These are phyloP conservation scores for Fraxinus cuspidata DNA, from an alignment of 257 asterid species.

Conservation along the genomic window DNA sequence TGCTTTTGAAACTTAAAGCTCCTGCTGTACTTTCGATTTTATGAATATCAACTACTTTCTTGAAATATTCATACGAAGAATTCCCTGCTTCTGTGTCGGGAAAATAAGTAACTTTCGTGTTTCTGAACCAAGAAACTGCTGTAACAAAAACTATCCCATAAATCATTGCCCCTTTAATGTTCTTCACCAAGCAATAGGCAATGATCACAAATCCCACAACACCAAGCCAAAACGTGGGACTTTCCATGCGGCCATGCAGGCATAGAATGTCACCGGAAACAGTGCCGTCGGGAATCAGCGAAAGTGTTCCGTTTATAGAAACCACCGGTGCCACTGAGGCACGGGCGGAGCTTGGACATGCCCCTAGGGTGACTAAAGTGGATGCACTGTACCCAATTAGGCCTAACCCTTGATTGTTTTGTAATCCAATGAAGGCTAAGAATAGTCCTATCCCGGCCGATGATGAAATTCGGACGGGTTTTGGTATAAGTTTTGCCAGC, in stretches of 20 bases:
- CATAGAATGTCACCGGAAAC: conserved; percentile 75
- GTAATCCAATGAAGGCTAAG: conserved; percentile 82
- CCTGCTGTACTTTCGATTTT: conserved; percentile 75
- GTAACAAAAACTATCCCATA: conserved; percentile 86
- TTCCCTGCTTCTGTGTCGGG: conserved; percentile 63
- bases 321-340: conserved; percentile 68
- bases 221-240: conserved; percentile 87
- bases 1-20: conserved; percentile 67
- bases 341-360: conserved; percentile 64
- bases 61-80: conserved; percentile 62
- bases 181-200: conserved; percentile 67
- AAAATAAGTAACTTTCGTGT: conserved; percentile 72
- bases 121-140: conserved; percentile 86
- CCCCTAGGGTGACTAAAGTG: conserved; percentile 80
- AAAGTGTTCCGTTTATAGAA: conserved; percentile 54
- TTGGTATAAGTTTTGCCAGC: conserved; percentile 79
- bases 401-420: conserved; percentile 78
- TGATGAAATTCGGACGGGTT: conserved; percentile 80
- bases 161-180: conserved; percentile 85
- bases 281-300: conserved; percentile 64
- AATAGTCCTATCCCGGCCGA: conserved; percentile 90
- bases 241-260: conserved; percentile 74
- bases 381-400: conserved; percentile 77
- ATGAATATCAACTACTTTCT: conserved; percentile 67
- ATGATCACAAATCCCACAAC: conserved; percentile 77